phyloP scores from a whole-genome alignment of 1,284 basidiomycete genomes.

The Austroboletus niveus region DNA sequence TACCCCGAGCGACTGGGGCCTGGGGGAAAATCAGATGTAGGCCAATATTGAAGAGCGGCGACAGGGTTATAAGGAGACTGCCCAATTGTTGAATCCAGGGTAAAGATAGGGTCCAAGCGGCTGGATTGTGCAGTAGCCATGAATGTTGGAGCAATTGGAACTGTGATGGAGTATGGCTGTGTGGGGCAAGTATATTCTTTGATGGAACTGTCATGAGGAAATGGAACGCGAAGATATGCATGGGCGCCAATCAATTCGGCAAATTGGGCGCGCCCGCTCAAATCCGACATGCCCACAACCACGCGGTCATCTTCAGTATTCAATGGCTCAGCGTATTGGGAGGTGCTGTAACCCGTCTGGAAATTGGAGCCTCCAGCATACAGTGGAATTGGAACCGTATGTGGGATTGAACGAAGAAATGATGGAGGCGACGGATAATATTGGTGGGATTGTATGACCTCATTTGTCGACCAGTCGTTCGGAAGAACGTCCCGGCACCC shows the following conservation, averaged over 20 bases:
- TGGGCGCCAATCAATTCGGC: conserved; percentile 6
- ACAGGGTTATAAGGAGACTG: background rate
- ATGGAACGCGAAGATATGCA: background rate
- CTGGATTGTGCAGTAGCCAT: background rate
- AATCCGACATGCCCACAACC: conserved; percentile 8
- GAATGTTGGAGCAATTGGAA: conserved; percentile 6
- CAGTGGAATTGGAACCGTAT: background rate
- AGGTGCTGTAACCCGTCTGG: background rate
- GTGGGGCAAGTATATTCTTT: background rate
- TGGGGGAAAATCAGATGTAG: background rate
- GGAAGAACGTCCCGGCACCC: background rate
- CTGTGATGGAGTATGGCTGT: background rate
- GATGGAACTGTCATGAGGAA: background rate
- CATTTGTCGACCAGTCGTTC: background rate
- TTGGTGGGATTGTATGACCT: background rate
- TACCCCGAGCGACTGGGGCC: background rate
- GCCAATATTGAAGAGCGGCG: background rate
- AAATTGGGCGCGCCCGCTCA: background rate
- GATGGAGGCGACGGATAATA: background rate
- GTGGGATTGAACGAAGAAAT: background rate
- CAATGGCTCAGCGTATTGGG: background rate
- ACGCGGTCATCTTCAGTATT: background rate
- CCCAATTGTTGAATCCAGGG: background rate
- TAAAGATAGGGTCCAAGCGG: background rate
- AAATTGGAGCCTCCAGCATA: background rate